Evolutionary conservation across 2,329 filamentous ascomycete genomes (phyloP).

Genomic region (Periconia macrospinosa): DNA sequence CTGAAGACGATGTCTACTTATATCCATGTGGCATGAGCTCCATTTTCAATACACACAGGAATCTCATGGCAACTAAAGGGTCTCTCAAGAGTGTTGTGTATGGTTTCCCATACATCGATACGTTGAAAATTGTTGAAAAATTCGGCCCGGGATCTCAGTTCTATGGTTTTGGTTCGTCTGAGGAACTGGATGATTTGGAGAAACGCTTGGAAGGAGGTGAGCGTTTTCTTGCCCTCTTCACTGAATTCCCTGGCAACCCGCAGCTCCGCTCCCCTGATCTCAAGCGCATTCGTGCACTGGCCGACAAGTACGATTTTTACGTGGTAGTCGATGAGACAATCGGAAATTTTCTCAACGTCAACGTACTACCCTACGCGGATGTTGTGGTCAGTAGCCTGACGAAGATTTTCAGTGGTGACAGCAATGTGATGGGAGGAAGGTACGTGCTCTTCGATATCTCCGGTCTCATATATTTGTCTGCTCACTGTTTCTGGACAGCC

Average conservation of each 20-base stretch:
- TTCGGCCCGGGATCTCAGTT: slow-evolving; percentile 89
- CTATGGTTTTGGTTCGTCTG: slow-evolving; percentile 76
- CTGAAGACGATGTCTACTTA: slow-evolving; percentile 85
- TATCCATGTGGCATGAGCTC: slow-evolving; percentile 92
- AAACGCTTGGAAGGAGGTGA: slow-evolving; percentile 70
- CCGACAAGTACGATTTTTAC: slow-evolving; percentile 82
- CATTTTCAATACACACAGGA: slow-evolving; percentile 85
- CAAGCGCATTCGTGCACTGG: slow-evolving; percentile 74
- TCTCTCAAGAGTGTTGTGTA: slow-evolving; percentile 80
- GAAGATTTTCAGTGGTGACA: slow-evolving; percentile 96
- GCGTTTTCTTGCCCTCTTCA: slow-evolving; percentile 80
- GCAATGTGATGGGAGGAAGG: slow-evolving; percentile 96
- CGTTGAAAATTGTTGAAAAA: slow-evolving; percentile 90
- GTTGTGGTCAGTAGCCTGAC: slow-evolving; percentile 93
- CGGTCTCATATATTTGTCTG: neutral
- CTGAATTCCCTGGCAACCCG: slow-evolving; percentile 93
- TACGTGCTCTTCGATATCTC: slow-evolving; percentile 18
- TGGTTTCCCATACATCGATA: slow-evolving; percentile 96
- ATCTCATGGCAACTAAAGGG: slow-evolving; percentile 66
- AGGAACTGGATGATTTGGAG: slow-evolving; percentile 85
- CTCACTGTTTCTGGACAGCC: slow-evolving; percentile 38
- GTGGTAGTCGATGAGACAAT: slow-evolving; percentile 96
- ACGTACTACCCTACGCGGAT: slow-evolving; percentile 86
- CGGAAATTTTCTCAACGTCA: slow-evolving; percentile 93
- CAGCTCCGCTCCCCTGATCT: slow-evolving; percentile 84